Conservation (phyloP, 2,329 filamentous ascomycete genomes). For the Alternaria dauci region DNA sequence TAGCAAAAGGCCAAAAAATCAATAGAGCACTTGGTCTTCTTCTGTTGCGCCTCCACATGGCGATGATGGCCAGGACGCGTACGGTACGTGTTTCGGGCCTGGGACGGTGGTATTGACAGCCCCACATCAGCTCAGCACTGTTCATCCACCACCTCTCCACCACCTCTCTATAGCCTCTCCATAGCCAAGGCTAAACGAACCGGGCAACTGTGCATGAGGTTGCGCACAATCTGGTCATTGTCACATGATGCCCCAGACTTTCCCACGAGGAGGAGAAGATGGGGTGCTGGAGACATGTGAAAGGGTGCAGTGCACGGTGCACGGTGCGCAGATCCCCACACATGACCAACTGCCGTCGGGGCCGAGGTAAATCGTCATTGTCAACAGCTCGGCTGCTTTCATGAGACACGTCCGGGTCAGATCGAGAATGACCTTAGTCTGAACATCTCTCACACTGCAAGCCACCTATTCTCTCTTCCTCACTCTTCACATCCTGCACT, state of each 20-base stretch:
- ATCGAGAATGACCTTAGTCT: slow-evolving; percentile 14
- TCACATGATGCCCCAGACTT: slow-evolving; percentile 11
- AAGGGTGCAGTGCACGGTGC: slow-evolving; percentile 15
- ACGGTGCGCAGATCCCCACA: slow-evolving; percentile 18
- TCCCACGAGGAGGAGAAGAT: not conserved
- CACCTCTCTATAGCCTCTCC: not conserved
- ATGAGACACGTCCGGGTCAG: slow-evolving; percentile 18
- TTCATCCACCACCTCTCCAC: not conserved
- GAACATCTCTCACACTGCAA: slow-evolving; percentile 4
- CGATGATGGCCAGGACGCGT: not conserved
- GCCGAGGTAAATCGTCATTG: slow-evolving; percentile 22
- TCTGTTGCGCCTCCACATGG: not conserved
- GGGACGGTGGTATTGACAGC: not conserved
- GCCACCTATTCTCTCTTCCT: slow-evolving; percentile 11
- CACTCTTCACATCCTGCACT: slow-evolving; percentile 1
- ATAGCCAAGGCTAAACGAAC: not conserved
- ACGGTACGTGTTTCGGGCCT: slow-evolving; percentile 2
- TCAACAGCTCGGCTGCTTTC: slow-evolving; percentile 22
- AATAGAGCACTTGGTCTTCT: not conserved
- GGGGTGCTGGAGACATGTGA: slow-evolving; percentile 12
- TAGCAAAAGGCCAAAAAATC: not conserved
- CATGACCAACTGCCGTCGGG: slow-evolving; percentile 23
- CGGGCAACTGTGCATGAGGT: not conserved
- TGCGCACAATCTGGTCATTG: not conserved
- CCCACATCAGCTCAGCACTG: slow-evolving; percentile 2